Evolutionary conservation across 306 rosid species (phyloP).

Genomic region (Potentilla sterilis): DNA sequence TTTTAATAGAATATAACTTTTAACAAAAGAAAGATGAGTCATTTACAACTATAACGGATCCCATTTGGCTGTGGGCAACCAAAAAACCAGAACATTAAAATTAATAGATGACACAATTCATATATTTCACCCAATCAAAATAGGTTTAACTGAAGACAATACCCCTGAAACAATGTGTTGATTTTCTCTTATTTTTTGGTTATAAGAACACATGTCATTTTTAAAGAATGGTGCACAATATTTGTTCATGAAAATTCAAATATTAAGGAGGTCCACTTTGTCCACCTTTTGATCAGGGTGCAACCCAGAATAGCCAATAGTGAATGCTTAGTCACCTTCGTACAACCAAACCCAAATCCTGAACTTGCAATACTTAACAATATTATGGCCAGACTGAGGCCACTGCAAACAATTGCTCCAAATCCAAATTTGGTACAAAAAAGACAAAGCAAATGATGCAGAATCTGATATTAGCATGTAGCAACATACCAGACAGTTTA

Average conservation of each 20-base stretch:
- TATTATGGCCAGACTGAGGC: background rate
- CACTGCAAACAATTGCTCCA: background rate
- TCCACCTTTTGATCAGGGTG: background rate
- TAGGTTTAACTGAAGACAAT: background rate
- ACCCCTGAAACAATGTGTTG: background rate
- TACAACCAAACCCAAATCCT: background rate
- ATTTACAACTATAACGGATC: background rate
- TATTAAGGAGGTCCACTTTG: background rate
- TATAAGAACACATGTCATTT: background rate
- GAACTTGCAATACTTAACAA: background rate
- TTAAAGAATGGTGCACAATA: background rate
- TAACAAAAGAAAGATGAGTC: background rate
- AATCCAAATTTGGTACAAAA: background rate
- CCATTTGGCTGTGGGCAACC: background rate
- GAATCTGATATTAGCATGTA: slow-evolving; percentile 24
- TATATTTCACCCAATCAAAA: background rate
- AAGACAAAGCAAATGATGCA: background rate
- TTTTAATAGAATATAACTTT: background rate
- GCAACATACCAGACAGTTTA: slow-evolving; percentile 66
- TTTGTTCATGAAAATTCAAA: background rate
- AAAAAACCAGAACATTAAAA: background rate
- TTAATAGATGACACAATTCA: background rate
- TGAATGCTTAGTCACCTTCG: background rate
- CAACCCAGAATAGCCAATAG: background rate
- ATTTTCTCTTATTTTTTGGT: background rate